phyloP scores from a whole-genome alignment of 2,329 filamentous ascomycete species.

The Ophiostoma quercus region DNA sequence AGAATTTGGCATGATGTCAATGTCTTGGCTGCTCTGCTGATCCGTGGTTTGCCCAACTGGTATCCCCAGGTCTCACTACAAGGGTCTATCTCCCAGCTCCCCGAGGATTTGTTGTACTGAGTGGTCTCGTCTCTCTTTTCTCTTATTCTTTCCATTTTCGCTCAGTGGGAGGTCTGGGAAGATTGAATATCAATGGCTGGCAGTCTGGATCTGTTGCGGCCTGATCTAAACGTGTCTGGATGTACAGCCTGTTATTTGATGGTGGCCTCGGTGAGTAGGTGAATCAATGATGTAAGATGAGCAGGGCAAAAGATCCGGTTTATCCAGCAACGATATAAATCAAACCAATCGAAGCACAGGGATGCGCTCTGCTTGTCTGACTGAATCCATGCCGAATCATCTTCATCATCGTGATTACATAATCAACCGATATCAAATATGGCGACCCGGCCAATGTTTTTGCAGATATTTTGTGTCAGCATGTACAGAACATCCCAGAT shows the following conservation, averaged over 20 bases:
- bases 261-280: background rate
- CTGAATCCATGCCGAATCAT: no score
- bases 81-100: background rate
- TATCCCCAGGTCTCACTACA: background rate
- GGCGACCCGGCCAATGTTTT: no score
- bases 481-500: no score
- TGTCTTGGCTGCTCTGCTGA: conserved; percentile 8
- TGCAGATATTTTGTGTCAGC: no score
- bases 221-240: background rate
- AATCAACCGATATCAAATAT: no score
- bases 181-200: background rate
- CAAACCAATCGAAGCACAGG: no score
- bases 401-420: no score
- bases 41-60: background rate
- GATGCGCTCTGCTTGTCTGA: no score
- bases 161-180: background rate
- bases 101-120: background rate
- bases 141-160: background rate
- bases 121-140: background rate
- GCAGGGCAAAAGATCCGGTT: background rate
- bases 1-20: conserved; percentile 10
- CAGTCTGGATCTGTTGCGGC: background rate
- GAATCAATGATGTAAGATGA: background rate
- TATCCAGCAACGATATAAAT: background rate
- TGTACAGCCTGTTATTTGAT: background rate